These are phyloP conservation scores for Ogataea dorogensis DNA, from an alignment of 805 yeast genomes.

Conservation along the genomic window DNA sequence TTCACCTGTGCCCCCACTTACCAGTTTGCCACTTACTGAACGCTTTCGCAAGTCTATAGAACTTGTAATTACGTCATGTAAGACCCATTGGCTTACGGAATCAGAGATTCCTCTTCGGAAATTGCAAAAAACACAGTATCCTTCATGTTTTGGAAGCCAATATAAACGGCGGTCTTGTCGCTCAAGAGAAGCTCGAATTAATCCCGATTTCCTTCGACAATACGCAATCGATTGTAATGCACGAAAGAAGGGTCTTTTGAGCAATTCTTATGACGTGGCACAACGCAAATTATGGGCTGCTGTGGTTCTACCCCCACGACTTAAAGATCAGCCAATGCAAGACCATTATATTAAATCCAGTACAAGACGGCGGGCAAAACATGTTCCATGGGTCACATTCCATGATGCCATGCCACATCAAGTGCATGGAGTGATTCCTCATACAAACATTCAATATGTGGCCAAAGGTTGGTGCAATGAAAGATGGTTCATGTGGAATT, in stretches of 20 bases:
- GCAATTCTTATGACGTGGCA: conserved; percentile 38
- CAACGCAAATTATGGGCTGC: conserved; percentile 52
- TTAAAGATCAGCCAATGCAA: conserved; percentile 29
- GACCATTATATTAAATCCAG: conserved; percentile 6
- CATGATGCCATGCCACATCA: conserved; percentile 7
- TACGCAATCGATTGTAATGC: conserved; percentile 47
- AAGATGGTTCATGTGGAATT: conserved; percentile 32
- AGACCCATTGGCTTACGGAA: conserved; percentile 2
- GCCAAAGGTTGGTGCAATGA: conserved; percentile 45
- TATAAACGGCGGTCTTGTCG: conserved; percentile 11
- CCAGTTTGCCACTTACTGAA: background rate
- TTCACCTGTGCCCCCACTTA: conserved; percentile 1
- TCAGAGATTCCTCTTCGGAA: conserved; percentile 8
- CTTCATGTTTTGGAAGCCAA: conserved; percentile 1
- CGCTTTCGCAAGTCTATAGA: conserved; percentile 5
- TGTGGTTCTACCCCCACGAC: conserved; percentile 51
- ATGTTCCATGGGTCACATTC: conserved; percentile 18
- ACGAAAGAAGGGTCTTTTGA: conserved; percentile 34
- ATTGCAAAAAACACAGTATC: conserved; percentile 3
- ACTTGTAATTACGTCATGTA: conserved; percentile 1
- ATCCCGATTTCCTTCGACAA: conserved; percentile 45
- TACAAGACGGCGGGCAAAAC: conserved; percentile 4
- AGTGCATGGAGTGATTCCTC: conserved; percentile 18
- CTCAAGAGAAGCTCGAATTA: conserved; percentile 47
- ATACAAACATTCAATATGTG: conserved; percentile 36